Evolutionary conservation across 306 rosid genomes (phyloP), one percentile per base, ranked within the genome.

Genomic region (Castanea crenata): DNA sequence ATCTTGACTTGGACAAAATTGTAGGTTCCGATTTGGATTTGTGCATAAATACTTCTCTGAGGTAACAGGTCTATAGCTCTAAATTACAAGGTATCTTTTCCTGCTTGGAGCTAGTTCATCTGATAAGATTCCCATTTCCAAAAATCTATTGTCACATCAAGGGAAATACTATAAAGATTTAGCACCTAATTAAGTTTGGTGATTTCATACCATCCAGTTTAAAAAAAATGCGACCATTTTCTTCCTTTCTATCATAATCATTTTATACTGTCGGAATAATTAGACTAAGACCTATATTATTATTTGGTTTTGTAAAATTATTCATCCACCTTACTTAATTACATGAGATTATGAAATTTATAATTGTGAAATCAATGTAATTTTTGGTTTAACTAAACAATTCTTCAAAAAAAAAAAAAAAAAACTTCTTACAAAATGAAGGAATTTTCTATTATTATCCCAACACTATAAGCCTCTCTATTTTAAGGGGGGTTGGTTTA

Each of bases 41-140:
- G 20, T 62, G 68, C 9, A 41, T 27, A 27, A 63, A 14, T 63
- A 15, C 69, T 62, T 41, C 46, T 41, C 46, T 41, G 46, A 41
- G 46, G 46, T 41, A 41, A 41, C 16, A 4, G 15, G n/a, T 29
- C 20, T 25, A 5, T 18, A 15, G 65, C 23, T 62, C 3, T 2
- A 27, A 14, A 63, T 29, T 29, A 29, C 12, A 29, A 4, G 3
- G 29, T 21, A 58, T 58, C 29, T 58, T 20, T 58, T 41, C 64
- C 31, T 58, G 64, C 31, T 58, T 58, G 64, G 64, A 58, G 64
- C 31, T 58, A n/a, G 23, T 2, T 58, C 8, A 0, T 6, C 4
- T 19, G 25, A 2, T 58, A 6, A 41, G 78, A 59, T 75, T 59
- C 78, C 54, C 9, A 44, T 75, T 76, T 74, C 69, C 54, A 3